Base-by-base conservation (phyloP, 352 stramenopile genomes). In the Paralagenidium karlingii region DNA sequence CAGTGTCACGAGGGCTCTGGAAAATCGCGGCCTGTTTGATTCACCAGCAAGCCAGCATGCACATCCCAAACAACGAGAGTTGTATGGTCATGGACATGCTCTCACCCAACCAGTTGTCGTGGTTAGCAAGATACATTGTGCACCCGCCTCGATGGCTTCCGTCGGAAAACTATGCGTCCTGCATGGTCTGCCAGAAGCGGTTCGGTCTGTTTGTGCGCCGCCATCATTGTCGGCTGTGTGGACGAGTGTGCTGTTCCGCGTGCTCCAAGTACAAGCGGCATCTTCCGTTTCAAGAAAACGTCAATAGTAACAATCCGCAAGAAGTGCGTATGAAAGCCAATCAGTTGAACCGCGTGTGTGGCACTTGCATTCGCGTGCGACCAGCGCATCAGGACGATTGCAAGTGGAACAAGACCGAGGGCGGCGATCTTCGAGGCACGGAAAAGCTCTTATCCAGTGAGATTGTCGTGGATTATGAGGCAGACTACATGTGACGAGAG, bases 211-310 rank as follows among this genome's bases (percentile, higher is more conserved):
- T 90, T 5, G 64, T 83, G 41, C 70, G 77, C 10, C 68, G 70
- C 16, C 77, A 90, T 39, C 77, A 90, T 57, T 90, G 77, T 39
- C 67, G 77, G 19, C 60, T 90, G 20, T 90, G 77, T 41, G 77
- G 77, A 3, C 77, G 77, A n/a, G 69, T 86, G 45, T 85, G 75
- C 45, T 90, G 77, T 27, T 66, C 68, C 0, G 65, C 67, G 11
- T 90, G 77, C 54, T 83, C 73, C 47, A 82, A 70, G 40, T 79
- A 76, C 62, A 86, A 86, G 47, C 66, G 73, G 5, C 53, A 39
- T 16, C 63, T 89, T 20, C 67, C 66, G 0, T 83, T 87, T 43
- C 30, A 36, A 7, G 30, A 36, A 36, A 16, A 16, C 7, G 30
- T 36, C 19, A 36, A 36, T 16, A 36, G 30, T 8, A 36, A 36